These are phyloP conservation scores for Fusarium sp. DNA, from an alignment of 2,329 filamentous ascomycete species.

Conservation along the genomic window DNA sequence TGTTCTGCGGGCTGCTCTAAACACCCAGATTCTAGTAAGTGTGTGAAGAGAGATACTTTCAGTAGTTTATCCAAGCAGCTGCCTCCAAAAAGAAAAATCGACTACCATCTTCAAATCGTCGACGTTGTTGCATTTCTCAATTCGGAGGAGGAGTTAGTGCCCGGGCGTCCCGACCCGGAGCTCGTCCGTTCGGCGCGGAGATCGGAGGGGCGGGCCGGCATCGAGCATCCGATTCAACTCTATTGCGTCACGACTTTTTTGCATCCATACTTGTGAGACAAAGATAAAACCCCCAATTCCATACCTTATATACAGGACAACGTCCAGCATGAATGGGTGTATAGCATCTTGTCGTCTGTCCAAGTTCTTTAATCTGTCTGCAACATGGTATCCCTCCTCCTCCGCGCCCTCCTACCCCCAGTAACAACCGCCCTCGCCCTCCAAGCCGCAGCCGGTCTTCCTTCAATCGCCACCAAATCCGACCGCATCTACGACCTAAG, in stretches of 20 bases:
- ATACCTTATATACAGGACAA: neutral
- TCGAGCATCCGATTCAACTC: slow-evolving; percentile 1
- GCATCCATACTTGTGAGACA: too few relatives aligned
- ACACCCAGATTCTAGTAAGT: too few relatives aligned
- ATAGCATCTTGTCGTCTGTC: neutral
- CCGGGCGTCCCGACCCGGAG: slow-evolving; percentile 19
- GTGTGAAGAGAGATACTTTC: too few relatives aligned
- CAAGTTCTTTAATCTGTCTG: neutral
- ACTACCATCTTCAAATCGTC: neutral
- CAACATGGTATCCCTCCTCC: slow-evolving; percentile 49
- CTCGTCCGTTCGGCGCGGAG: slow-evolving; percentile 3
- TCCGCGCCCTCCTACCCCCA: slow-evolving; percentile 65
- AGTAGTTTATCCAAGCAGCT: neutral
- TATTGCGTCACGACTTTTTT: slow-evolving; percentile 14
- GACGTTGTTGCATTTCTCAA: neutral
- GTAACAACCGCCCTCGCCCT: slow-evolving; percentile 71
- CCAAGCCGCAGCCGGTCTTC: slow-evolving; percentile 70
- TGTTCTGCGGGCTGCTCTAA: slow-evolving; percentile 44
- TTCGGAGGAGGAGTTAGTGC: neutral
- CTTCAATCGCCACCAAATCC: slow-evolving; percentile 68
- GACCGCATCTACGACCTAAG: slow-evolving; percentile 77
- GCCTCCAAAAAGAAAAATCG: neutral
- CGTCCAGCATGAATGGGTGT: too few relatives aligned
- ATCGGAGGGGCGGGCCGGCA: slow-evolving; percentile 8
- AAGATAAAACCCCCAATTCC: neutral